These are phyloP conservation scores for Thalassiosira ordinaria DNA, from an alignment of 352 stramenopile genomes.

Conservation along the genomic window DNA sequence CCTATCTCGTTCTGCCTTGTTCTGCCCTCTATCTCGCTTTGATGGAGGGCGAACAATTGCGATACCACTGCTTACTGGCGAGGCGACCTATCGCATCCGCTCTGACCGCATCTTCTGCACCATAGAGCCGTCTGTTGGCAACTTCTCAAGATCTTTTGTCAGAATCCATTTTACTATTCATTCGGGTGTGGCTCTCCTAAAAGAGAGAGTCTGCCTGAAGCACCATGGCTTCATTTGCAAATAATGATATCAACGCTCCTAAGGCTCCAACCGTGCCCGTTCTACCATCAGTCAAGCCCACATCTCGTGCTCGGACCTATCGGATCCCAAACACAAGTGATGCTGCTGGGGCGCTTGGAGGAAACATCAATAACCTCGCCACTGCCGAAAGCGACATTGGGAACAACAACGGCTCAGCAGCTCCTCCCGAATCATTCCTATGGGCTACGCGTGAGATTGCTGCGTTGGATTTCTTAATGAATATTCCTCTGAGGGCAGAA, in stretches of 20 bases:
- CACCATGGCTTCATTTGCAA: background rate
- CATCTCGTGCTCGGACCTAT: constrained; percentile 46
- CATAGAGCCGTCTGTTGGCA: no score
- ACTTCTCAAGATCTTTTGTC: no score
- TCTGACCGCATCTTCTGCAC: no score
- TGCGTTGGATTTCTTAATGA: constrained; percentile 81
- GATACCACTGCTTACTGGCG: no score
- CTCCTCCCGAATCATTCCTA: constrained; percentile 35
- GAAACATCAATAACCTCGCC: background rate
- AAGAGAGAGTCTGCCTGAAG: no score
- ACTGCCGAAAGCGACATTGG: background rate
- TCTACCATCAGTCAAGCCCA: no score
- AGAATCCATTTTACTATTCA: no score
- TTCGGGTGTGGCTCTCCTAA: no score
- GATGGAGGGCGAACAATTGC: no score
- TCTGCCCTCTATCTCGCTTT: no score
- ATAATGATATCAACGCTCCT: background rate
- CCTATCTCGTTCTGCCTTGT: no score
- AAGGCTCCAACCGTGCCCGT: constrained; percentile 17
- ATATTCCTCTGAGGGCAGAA: constrained; percentile 71
- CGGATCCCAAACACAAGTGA: constrained; percentile 50
- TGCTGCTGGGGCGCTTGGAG: background rate
- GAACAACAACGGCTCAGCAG: constrained; percentile 5
- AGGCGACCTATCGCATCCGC: no score
- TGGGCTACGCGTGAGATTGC: constrained; percentile 82